phyloP scores from a whole-genome alignment of 495 filamentous ascomycete genomes.

The Neurospora pannonica region DNA sequence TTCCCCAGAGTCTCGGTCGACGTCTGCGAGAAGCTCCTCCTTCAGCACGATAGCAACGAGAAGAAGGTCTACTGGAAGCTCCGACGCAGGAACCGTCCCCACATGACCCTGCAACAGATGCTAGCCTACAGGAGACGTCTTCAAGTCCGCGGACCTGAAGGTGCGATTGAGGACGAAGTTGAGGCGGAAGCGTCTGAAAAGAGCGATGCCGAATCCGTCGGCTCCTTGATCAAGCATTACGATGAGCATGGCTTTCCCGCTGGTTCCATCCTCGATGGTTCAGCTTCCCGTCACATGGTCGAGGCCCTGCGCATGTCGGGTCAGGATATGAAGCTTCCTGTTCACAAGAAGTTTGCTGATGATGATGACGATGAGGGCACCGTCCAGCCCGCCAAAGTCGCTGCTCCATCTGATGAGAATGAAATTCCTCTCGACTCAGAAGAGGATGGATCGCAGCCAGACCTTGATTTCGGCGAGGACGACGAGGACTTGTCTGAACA shows the following conservation, averaged over 20 bases:
- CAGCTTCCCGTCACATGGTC: constrained; percentile 29
- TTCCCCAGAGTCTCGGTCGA: constrained; percentile 22
- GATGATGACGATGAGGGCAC: constrained; percentile 14
- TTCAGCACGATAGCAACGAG: constrained; percentile 4
- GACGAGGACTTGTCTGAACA: constrained; percentile 5
- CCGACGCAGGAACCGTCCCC: neutral
- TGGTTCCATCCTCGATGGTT: constrained; percentile 38
- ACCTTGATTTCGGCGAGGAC: neutral
- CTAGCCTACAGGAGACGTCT: constrained; percentile 1
- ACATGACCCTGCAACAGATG: constrained; percentile 7
- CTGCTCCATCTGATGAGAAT: neutral
- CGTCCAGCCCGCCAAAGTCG: neutral
- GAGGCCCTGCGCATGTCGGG: constrained; percentile 18
- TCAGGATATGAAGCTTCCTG: constrained; percentile 18
- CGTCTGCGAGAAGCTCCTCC: constrained; percentile 20
- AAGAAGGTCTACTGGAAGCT: constrained; percentile 10
- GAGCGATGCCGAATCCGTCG: constrained; percentile 21
- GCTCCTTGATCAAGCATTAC: constrained; percentile 27
- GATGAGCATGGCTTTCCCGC: constrained; percentile 41
- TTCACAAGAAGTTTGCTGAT: constrained; percentile 26
- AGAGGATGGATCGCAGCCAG: constrained; percentile 2
- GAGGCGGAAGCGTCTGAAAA: constrained; percentile 7
- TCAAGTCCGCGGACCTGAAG: neutral
- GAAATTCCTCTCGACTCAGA: neutral
- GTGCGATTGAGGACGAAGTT: neutral